Evolutionary conservation across 176 grass and related monocot genomes (phyloP).

Genomic region (Oryza coarctata): DNA sequence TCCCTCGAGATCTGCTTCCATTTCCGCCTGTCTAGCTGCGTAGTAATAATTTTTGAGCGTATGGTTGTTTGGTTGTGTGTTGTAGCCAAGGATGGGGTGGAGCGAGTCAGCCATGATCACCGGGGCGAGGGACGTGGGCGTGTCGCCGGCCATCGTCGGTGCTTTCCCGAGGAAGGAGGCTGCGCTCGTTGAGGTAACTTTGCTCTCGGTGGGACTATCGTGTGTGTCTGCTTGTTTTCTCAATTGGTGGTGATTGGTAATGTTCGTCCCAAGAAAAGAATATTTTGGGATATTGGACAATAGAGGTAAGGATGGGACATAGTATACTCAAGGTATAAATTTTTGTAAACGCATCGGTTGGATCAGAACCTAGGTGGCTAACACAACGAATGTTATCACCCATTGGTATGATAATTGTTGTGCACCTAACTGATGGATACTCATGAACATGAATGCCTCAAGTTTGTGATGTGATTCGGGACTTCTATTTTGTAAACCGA

Average conservation of each 20-base stretch:
- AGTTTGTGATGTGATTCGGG: neutral
- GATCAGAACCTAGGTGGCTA: neutral
- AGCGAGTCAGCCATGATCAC: conserved; percentile 85
- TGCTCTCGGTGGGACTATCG: neutral
- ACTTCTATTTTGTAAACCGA: neutral
- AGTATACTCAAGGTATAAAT: neutral
- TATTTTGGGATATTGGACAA: neutral
- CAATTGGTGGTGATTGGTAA: neutral
- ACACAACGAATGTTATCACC: neutral
- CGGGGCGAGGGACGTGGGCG: conserved; percentile 74
- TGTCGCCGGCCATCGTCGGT: conserved; percentile 84
- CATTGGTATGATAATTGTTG: neutral
- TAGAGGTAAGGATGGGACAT: neutral
- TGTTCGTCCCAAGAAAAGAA: conserved; percentile 23
- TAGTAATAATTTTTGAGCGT: neutral
- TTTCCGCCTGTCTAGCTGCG: neutral
- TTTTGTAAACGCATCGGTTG: no score
- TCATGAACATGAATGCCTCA: neutral
- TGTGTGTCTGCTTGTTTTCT: neutral
- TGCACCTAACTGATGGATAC: neutral
- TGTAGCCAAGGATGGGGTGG: conserved; percentile 85
- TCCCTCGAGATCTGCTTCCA: conserved; percentile 19
- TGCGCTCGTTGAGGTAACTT: conserved; percentile 78
- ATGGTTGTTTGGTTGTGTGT: neutral
- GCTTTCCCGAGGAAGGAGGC: conserved; percentile 79